phyloP scores from a whole-genome alignment of 192 early-diverging fungal species.

The Coemansia sp. region DNA sequence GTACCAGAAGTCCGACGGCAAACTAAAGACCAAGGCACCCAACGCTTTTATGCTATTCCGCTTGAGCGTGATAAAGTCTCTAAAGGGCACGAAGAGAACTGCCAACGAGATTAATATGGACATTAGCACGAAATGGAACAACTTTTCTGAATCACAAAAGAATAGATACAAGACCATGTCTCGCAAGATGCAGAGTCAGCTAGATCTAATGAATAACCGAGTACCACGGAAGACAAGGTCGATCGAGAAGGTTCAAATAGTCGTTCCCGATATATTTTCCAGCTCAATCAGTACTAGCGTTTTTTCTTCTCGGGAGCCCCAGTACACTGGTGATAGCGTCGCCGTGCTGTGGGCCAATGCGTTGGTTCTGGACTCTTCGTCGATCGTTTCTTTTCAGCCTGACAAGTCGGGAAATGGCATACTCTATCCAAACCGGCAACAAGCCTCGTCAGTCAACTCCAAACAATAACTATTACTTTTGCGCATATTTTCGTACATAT shows the following conservation, averaged over 20 bases:
- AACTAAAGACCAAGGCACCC: slow-evolving; percentile 18
- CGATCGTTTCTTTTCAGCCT: slow-evolving; percentile 1
- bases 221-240: neutral
- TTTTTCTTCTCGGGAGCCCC: neutral
- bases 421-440: neutral
- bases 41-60: slow-evolving; percentile 42
- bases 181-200: slow-evolving; percentile 7
- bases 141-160: neutral
- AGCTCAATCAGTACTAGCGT: neutral
- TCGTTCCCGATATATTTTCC: neutral
- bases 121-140: slow-evolving; percentile 11
- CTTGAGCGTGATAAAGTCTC: slow-evolving; percentile 15
- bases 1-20: slow-evolving; percentile 8
- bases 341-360: neutral
- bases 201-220: slow-evolving; percentile 9
- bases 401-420: slow-evolving; percentile 10
- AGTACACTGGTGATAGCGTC: neutral
- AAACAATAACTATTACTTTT: neutral
- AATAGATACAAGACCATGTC: slow-evolving; percentile 6
- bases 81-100: slow-evolving; percentile 19
- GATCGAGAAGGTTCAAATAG: neutral
- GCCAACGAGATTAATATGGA: slow-evolving; percentile 16
- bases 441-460: no score
- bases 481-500: neutral
- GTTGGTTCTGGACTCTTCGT: neutral